Conservation (phyloP, 495 filamentous ascomycete species). For the Rusavskia elegans region DNA sequence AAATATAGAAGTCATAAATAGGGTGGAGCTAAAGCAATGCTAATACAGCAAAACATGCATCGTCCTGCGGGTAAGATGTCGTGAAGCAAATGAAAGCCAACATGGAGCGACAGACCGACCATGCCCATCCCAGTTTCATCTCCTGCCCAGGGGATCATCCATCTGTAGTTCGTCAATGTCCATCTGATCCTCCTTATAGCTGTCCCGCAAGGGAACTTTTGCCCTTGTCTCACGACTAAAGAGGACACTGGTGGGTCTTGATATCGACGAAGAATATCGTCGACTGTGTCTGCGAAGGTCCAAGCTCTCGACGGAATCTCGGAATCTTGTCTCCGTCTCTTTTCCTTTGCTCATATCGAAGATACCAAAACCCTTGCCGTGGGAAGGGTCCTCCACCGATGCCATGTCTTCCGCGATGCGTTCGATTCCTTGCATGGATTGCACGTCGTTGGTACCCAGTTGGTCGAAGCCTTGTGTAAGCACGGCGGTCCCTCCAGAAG, state of each 20-base stretch:
- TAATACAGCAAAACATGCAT: background rate
- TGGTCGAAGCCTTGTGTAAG: conserved; percentile 2
- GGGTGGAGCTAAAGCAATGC: background rate
- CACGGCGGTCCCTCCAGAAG: background rate
- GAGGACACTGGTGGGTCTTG: background rate
- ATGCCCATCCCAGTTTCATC: background rate
- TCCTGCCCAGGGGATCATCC: background rate
- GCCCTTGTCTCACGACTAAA: conserved; percentile 1
- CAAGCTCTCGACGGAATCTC: background rate
- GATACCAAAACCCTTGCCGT: background rate
- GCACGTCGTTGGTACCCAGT: conserved; percentile 1
- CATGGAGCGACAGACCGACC: background rate
- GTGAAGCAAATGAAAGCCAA: background rate
- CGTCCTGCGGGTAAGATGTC: background rate
- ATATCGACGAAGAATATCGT: background rate
- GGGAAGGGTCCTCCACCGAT: background rate
- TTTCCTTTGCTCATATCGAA: background rate
- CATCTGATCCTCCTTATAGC: background rate
- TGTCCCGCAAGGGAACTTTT: background rate
- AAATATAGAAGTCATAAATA: background rate
- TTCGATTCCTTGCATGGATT: background rate
- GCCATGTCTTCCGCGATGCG: background rate
- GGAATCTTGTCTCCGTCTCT: background rate
- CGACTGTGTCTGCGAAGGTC: background rate
- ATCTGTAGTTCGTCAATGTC: conserved; percentile 1